phyloP scores from a whole-genome alignment of 176 grass and related monocot species.

The Triticum urartu region DNA sequence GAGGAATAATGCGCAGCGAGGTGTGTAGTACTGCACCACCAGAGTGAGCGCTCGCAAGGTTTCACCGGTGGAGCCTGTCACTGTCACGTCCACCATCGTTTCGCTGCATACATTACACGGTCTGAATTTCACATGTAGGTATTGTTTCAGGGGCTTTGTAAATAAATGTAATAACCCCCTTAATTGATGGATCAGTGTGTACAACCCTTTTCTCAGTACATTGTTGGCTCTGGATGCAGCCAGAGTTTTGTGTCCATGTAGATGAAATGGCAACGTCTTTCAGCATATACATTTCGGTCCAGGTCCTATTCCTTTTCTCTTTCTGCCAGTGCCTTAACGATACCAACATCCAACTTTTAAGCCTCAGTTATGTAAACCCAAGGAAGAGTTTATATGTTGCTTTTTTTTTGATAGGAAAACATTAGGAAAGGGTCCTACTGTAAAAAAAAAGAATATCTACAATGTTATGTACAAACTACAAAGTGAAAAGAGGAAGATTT shows the following conservation, averaged over 20 bases:
- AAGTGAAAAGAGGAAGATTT: not conserved
- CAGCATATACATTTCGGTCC: not conserved
- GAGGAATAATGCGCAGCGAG: slow-evolving; percentile 33
- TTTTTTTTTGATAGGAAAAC: no score
- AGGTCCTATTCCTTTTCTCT: not conserved
- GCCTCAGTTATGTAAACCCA: not conserved
- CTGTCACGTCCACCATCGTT: not conserved
- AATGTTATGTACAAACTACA: not conserved
- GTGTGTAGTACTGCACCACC: slow-evolving; percentile 38
- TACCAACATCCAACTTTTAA: not conserved
- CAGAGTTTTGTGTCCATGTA: not conserved
- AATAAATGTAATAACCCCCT: slow-evolving; percentile 21
- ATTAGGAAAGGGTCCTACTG: no score
- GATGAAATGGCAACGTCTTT: slow-evolving; percentile 1
- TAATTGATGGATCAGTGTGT: not conserved
- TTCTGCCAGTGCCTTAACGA: not conserved
- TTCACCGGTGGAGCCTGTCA: slow-evolving; percentile 43
- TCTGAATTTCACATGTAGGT: slow-evolving; percentile 14
- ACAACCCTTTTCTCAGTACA: not conserved
- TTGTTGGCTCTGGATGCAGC: not conserved
- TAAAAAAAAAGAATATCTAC: not conserved
- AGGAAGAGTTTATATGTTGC: not conserved
- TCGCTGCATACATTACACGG: slow-evolving; percentile 8
- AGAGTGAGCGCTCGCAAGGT: slow-evolving; percentile 47
- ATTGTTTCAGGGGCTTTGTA: not conserved